These are phyloP conservation scores for Pythium monospermum DNA, from an alignment of 352 stramenopile genomes.

Conservation along the genomic window DNA sequence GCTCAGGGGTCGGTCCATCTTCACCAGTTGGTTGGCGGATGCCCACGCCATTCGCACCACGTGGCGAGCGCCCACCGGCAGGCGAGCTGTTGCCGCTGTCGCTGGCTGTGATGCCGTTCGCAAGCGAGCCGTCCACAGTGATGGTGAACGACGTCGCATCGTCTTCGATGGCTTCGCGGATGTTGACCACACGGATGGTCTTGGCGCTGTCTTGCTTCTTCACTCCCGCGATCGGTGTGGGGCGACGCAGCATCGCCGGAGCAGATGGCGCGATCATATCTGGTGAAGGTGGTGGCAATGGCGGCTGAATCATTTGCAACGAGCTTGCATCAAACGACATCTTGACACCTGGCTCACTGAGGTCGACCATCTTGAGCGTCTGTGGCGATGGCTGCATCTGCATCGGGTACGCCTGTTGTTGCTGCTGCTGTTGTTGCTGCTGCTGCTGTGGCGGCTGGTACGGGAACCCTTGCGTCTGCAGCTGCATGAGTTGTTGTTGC, in stretches of 20 bases:
- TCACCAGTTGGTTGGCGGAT: slow-evolving; percentile 78
- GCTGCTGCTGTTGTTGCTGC: background rate
- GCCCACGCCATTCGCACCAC: slow-evolving; percentile 1
- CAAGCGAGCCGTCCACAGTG: slow-evolving; percentile 25
- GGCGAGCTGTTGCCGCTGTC: slow-evolving; percentile 20
- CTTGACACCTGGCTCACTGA: slow-evolving; percentile 11
- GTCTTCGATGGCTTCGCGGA: slow-evolving; percentile 47
- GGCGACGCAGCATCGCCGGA: slow-evolving; percentile 51
- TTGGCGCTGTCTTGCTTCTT: slow-evolving; percentile 65
- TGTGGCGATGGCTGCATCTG: slow-evolving; percentile 10
- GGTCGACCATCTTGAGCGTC: slow-evolving; percentile 14
- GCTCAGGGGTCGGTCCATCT: slow-evolving; percentile 60
- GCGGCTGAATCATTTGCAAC: slow-evolving; percentile 9
- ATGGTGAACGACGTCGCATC: slow-evolving; percentile 34
- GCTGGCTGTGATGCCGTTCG: slow-evolving; percentile 13
- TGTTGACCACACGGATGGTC: slow-evolving; percentile 74
- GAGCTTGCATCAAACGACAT: no score
- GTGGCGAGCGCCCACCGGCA: slow-evolving; percentile 10
- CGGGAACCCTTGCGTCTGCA: background rate
- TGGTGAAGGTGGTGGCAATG: slow-evolving; percentile 29
- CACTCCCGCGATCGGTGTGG: slow-evolving; percentile 39
- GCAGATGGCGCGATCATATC: slow-evolving; percentile 19
- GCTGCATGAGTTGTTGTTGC: slow-evolving; percentile 23
- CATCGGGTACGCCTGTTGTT: slow-evolving; percentile 3
- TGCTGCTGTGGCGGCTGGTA: slow-evolving; percentile 3